A percentile compares a stretch with the other conserved stretches of the same genome.
Conservation (phyloP, 179 eudicot species). For the Spergularia azorica region DNA sequence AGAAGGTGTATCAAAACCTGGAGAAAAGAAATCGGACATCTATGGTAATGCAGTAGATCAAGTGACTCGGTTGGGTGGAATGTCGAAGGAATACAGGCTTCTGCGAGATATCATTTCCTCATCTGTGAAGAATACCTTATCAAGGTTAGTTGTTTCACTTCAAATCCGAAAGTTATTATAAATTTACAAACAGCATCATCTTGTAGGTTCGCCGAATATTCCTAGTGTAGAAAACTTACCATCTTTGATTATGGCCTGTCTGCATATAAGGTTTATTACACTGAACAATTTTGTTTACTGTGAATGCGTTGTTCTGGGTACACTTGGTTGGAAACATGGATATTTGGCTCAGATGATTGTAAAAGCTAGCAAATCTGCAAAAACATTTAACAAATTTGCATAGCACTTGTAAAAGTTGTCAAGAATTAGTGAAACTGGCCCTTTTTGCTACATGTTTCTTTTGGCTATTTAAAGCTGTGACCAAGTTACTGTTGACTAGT, state of each 20-base stretch:
- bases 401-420: background rate
- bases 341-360: background rate
- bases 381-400: background rate
- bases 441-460: too few species aligned
- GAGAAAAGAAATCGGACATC: conserved; percentile 29
- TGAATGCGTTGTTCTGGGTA: too few species aligned
- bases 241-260: background rate
- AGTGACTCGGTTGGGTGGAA: conserved; percentile 57
- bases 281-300: too few species aligned
- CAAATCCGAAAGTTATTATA: background rate
- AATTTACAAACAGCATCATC: background rate
- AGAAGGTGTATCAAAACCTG: conserved; percentile 26
- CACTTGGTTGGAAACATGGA: too few species aligned
- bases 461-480: background rate
- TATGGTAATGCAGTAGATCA: conserved; percentile 33
- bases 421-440: background rate
- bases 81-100: conserved; percentile 67
- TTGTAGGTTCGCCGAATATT: background rate
- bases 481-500: background rate
- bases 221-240: background rate
- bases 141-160: conserved; percentile 51
- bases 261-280: background rate
- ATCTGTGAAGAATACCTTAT: conserved; percentile 48
- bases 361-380: background rate
- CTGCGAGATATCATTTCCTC: conserved; percentile 69